Percentiles rank a stretch among this genome's conserved stretches.
phyloP scores from a whole-genome alignment of 192 early-diverging fungal genomes.

The Funneliformis geosporum region DNA sequence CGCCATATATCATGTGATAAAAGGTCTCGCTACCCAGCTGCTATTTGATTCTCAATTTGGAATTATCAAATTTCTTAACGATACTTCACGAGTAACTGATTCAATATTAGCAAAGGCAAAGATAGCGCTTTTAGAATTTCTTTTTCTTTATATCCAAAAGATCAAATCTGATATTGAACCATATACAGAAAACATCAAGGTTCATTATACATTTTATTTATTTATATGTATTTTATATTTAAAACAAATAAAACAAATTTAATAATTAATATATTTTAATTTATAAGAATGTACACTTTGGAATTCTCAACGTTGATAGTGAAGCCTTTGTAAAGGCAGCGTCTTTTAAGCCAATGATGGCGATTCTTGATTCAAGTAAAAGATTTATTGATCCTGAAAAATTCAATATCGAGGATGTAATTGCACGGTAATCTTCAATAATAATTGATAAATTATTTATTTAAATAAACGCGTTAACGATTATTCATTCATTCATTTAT shows the following conservation, averaged over 20 bases:
- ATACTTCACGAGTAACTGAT: constrained; percentile 33
- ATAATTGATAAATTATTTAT: constrained; percentile 29
- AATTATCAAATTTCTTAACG: constrained; percentile 44
- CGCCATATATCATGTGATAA: not conserved
- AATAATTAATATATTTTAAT: not conserved
- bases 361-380: constrained; percentile 37
- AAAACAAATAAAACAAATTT: not conserved
- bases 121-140: constrained; percentile 47
- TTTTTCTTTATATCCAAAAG: constrained; percentile 44
- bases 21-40: constrained; percentile 49
- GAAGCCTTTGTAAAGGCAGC: constrained; percentile 39
- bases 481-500: not conserved
- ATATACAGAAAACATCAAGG: constrained; percentile 46
- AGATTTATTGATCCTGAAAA: constrained; percentile 38
- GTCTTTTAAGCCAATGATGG: constrained; percentile 42
- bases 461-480: not conserved
- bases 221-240: not conserved
- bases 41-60: constrained; percentile 49
- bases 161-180: constrained; percentile 36
- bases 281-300: constrained; percentile 34
- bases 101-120: constrained; percentile 37
- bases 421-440: constrained; percentile 32
- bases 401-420: constrained; percentile 36
- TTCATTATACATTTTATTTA: not conserved
- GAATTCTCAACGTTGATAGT: constrained; percentile 38